Evolutionary conservation across 1,284 basidiomycete genomes (phyloP).

Genomic region (Schizophyllum commune): DNA sequence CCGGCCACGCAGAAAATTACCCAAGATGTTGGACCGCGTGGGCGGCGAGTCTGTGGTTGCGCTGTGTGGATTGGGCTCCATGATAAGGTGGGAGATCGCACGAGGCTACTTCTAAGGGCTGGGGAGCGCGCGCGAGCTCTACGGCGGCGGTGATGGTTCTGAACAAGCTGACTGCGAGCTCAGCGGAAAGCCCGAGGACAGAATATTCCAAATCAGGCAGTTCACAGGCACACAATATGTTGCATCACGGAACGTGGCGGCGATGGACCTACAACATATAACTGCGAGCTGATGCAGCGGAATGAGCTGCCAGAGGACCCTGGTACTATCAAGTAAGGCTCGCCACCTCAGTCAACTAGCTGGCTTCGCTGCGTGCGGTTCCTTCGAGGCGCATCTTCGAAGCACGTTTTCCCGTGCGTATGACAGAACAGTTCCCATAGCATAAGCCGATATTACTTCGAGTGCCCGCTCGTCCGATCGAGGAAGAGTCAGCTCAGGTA

Average conservation of each 20-base stretch:
- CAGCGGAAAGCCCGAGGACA: background rate
- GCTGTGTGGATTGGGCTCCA: background rate
- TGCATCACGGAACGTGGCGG: background rate
- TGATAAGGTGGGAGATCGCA: background rate
- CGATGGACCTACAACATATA: background rate
- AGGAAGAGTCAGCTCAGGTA: too few species aligned
- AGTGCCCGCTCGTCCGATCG: too few species aligned
- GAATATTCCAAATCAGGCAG: background rate
- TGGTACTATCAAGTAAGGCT: too few species aligned
- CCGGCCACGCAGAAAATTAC: conserved; percentile 37
- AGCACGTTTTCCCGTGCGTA: too few species aligned
- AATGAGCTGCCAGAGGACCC: too few species aligned
- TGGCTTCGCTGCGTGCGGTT: too few species aligned
- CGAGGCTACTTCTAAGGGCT: background rate
- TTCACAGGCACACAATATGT: background rate
- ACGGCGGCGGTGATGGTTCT: background rate
- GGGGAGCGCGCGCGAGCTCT: background rate
- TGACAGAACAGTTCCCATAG: too few species aligned
- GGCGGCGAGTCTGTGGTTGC: conserved; percentile 4
- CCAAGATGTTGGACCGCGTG: conserved; percentile 28
- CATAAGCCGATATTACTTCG: too few species aligned
- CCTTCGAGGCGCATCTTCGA: too few species aligned
- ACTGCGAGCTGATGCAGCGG: too few species aligned
- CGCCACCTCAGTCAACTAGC: too few species aligned
- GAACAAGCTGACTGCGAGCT: background rate